A percentile compares a stretch with the other conserved stretches of the same genome.
These are phyloP conservation scores for Colletotrichum tamarilloi DNA, from an alignment of 2,329 filamentous ascomycete genomes.

Conservation along the genomic window DNA sequence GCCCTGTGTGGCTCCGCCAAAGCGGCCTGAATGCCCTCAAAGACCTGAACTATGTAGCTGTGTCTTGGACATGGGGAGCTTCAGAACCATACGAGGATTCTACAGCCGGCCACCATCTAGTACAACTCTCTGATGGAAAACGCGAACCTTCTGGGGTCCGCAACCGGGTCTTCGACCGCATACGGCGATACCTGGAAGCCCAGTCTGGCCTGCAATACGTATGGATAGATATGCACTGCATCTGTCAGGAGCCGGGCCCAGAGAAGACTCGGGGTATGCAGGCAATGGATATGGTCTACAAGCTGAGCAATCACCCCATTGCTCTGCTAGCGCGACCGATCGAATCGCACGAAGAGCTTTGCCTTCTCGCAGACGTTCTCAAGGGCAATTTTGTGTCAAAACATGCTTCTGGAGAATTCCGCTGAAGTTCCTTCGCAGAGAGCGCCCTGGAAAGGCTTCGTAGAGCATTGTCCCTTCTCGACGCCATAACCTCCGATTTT, in stretches of 20 bases:
- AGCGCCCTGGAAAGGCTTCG: neutral
- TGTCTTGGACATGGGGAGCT: neutral
- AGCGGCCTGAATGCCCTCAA: neutral
- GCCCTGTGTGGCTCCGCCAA: neutral
- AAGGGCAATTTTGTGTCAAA: neutral
- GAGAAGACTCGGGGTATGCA: neutral
- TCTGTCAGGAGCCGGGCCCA: neutral
- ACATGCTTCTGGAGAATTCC: neutral
- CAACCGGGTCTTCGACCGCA: neutral
- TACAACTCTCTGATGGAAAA: neutral
- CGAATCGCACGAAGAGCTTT: neutral
- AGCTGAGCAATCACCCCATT: neutral
- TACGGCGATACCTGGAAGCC: neutral
- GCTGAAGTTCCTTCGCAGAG: neutral
- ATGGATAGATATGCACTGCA: conserved; percentile 10
- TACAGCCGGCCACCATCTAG: neutral
- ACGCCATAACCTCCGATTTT: neutral
- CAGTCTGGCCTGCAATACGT: neutral
- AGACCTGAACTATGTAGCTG: neutral
- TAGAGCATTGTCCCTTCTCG: neutral
- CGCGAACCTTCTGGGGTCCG: neutral
- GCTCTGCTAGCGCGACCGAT: neutral
- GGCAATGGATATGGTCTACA: conserved; percentile 15
- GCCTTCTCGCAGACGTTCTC: neutral
- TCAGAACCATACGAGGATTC: neutral